Evolutionary conservation across 192 early-diverging fungal genomes (phyloP), one percentile per base, ranked within the genome.

Genomic region (Entophlyctis helioformis): DNA sequence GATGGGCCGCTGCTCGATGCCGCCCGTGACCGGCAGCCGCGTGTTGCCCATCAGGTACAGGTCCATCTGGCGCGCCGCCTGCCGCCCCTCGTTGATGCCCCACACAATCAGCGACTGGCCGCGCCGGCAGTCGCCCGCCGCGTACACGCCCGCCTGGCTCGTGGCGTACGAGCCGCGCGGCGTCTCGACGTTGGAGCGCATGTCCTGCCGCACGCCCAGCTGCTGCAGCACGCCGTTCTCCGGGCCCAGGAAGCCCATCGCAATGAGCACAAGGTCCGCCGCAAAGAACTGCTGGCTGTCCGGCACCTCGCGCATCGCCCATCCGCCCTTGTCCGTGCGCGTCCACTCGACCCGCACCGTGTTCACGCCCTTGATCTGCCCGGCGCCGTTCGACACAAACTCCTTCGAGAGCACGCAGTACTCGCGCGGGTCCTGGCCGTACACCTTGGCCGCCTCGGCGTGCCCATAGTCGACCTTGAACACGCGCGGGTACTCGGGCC

Each of bases 391-490:
- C 6, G 77, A 70, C 7, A 95, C 78, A 59, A 98, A 98, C 66
- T 89, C 86, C 75, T 93, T 98, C 63, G 95, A 87, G 11, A 96
- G 73, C 39, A 96, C 76, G 62, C 83, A 83, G 75, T 87, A 98
- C 66, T 88, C 83, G 60, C 95, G 85, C 34, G 95, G 95, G 61
- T 98, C 95, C 35, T 80, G 79, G 52, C 95, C 95, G 69, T 85
- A 87, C 36, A 85, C 76, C n/a, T 71, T 58, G 23, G 80, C 68
- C 6, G 88, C 88, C 50, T 98, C 95, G 29, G 83, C 78, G 63
- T 98, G 95, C 40, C 95, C 95, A 47, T 98, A 96, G 69, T 96
- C 92, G 20, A 93, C 74, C 66, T 85, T 83, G 79, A 92, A 96
- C 13, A 91, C 83, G 42, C 89, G 83, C 32, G 95, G 89, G 73